A percentile compares a stretch with the other conserved stretches of the same genome.
Conservation (phyloP, 306 rosid genomes). For the Sindora glabra region DNA sequence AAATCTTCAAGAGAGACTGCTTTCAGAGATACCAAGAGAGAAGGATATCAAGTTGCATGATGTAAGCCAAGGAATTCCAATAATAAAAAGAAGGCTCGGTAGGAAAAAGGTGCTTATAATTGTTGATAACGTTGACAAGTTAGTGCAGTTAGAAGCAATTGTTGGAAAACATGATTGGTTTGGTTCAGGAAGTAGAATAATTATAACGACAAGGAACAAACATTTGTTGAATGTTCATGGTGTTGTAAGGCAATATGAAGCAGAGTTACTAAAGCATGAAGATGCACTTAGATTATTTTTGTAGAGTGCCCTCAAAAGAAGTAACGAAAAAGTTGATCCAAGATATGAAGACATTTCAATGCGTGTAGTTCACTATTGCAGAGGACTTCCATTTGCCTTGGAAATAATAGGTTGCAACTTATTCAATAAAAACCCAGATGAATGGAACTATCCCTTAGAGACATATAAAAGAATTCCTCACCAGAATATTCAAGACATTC, state of each 20-base stretch:
- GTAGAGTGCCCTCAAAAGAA: background rate
- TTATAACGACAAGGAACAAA: slow-evolving; percentile 8
- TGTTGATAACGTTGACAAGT: slow-evolving; percentile 10
- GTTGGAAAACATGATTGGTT: slow-evolving; percentile 6
- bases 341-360: background rate
- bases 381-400: slow-evolving; percentile 3
- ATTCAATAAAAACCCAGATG: background rate
- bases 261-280: background rate
- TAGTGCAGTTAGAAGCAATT: background rate
- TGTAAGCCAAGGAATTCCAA: background rate
- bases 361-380: background rate
- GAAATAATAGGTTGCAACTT: slow-evolving; percentile 9
- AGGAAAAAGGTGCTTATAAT: slow-evolving; percentile 1
- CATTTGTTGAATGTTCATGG: background rate
- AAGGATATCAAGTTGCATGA: background rate
- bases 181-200: slow-evolving; percentile 16
- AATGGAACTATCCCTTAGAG: slow-evolving; percentile 7
- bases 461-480: background rate
- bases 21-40: slow-evolving; percentile 4
- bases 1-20: slow-evolving; percentile 10
- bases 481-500: background rate
- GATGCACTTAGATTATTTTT: slow-evolving; percentile 5
- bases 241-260: background rate
- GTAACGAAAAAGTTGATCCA: background rate
- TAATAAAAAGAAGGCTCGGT: background rate